Base-by-base conservation (phyloP, 2,329 filamentous ascomycete genomes). In the Atkinsonella texensis region DNA sequence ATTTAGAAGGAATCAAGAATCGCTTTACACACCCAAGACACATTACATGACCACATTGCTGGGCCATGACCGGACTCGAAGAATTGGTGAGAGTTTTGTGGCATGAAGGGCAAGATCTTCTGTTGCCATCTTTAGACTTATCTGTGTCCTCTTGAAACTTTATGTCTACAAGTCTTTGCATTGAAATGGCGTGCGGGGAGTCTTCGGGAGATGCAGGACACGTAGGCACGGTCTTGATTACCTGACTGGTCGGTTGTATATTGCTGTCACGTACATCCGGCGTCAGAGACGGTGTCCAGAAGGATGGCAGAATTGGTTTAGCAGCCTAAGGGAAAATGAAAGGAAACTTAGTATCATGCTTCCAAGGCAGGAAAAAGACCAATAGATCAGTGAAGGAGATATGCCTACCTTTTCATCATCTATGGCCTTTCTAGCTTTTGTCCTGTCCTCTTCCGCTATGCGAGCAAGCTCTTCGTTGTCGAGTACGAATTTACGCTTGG, bases 271-370 rank as follows among this genome's bases (percentile, higher is more conserved):
- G 62, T 35, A 66, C 65, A 41, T 69, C 67, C 12, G 89, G 89
- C 0, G 87, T 94, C 52, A 91, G 78, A 0, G 85, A 87, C 0
- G 89, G 91, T 1, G 91, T 85, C 93, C 91, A 97, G 70, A 97
- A 97, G 0, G 89, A 94, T 0, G 89, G 87, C 0, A 95, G 70
- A 15, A 77, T 76, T 1, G 80, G 77, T 66, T 85, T 87, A 9
- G 77, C 73, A 2, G 81, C 77, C 62, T 81, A 3, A 80, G 2
- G 80, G 76, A 62, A 80, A 68, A 59, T n/a, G 39, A 48, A 13
- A 60, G 35, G 48, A 13, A 60, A 32, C 41, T 57, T 50, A 58
- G 53, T 9, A 12, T 12, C 28, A 11, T 48, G 31, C 38, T 40
- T 17, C 44, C 3, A 13, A 48, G 13, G 39, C 5, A 32, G 18